A percentile compares a stretch with the other conserved stretches of the same genome.
Conservation (phyloP, 352 stramenopile genomes). For the Peronospora destructor region DNA sequence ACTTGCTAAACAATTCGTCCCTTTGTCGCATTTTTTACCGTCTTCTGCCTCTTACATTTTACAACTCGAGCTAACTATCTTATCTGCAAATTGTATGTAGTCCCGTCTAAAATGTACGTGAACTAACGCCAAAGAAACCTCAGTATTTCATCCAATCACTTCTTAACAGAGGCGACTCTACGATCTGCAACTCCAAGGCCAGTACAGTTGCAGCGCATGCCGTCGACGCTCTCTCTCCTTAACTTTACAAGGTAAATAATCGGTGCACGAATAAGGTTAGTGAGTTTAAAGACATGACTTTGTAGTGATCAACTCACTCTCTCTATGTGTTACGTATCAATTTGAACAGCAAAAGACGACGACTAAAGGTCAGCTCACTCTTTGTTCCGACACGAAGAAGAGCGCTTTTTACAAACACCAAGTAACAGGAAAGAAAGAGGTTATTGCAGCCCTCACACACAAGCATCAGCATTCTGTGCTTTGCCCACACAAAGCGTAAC, state of each 20-base stretch:
- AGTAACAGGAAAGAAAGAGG: constrained; percentile 9
- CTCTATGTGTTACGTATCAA: constrained; percentile 10
- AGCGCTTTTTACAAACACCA: not conserved
- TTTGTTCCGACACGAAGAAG: not conserved
- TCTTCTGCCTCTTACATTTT: too few species aligned
- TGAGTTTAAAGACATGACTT: not conserved
- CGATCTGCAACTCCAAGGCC: constrained; percentile 20
- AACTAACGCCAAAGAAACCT: constrained; percentile 2
- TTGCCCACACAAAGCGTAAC: constrained; percentile 33
- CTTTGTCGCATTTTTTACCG: too few species aligned
- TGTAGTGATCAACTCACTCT: constrained; percentile 1
- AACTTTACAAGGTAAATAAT: constrained; percentile 1
- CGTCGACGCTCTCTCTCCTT: constrained; percentile 17
- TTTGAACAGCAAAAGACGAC: constrained; percentile 3
- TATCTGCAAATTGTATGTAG: too few species aligned
- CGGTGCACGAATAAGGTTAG: constrained; percentile 9
- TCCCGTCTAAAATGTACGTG: too few species aligned
- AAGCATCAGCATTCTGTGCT: constrained; percentile 34
- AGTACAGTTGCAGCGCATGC: constrained; percentile 32
- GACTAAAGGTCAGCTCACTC: not conserved
- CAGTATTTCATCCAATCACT: constrained; percentile 22
- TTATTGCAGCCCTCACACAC: constrained; percentile 12
- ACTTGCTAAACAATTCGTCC: too few species aligned
- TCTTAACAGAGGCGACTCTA: constrained; percentile 23
- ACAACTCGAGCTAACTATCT: too few species aligned